Percentiles rank a stretch among this genome's conserved stretches.
These are phyloP conservation scores for Penicillium sclerotigenum DNA, from an alignment of 2,329 filamentous ascomycete species.

Conservation along the genomic window DNA sequence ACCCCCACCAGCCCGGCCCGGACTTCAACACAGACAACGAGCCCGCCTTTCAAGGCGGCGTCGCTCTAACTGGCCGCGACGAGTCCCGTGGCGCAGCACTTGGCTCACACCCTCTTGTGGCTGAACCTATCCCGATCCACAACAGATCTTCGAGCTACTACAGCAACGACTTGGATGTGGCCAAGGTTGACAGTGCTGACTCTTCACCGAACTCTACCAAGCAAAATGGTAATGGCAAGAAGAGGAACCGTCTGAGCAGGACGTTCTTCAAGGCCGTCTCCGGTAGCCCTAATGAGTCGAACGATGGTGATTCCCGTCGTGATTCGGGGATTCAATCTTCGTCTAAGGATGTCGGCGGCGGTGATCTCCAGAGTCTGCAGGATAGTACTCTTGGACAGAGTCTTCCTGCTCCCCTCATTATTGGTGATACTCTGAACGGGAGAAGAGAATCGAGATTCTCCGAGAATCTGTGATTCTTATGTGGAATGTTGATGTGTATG, in stretches of 20 bases:
- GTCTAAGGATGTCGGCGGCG: conserved; percentile 8
- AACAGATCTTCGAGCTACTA: conserved; percentile 14
- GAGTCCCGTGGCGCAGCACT: conserved; percentile 27
- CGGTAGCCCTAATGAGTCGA: conserved; percentile 20
- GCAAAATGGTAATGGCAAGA: conserved; percentile 18
- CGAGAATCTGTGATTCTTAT: conserved; percentile 33
- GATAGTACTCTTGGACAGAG: conserved; percentile 32
- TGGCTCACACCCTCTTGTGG: conserved; percentile 32
- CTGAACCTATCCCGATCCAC: conserved; percentile 22
- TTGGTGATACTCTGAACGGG: conserved; percentile 27
- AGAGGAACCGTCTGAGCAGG: conserved; percentile 26
- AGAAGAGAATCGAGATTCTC: conserved; percentile 38
- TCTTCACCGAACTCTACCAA: conserved; percentile 5
- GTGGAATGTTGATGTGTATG: conserved; percentile 8
- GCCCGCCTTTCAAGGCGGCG: conserved; percentile 23
- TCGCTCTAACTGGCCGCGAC: conserved; percentile 16
- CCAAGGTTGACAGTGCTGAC: conserved; percentile 15
- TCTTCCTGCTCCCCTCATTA: conserved; percentile 29
- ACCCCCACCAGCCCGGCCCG: conserved; percentile 24
- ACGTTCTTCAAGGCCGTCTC: conserved; percentile 29
- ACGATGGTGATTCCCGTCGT: conserved; percentile 11
- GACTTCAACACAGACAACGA: conserved; percentile 17
- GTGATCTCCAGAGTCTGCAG: conserved; percentile 26
- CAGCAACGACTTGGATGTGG: conserved; percentile 14
- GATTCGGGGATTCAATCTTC: conserved; percentile 6